Base-by-base conservation (phyloP, 257 asterid genomes). In the Cinchona pubescens region DNA sequence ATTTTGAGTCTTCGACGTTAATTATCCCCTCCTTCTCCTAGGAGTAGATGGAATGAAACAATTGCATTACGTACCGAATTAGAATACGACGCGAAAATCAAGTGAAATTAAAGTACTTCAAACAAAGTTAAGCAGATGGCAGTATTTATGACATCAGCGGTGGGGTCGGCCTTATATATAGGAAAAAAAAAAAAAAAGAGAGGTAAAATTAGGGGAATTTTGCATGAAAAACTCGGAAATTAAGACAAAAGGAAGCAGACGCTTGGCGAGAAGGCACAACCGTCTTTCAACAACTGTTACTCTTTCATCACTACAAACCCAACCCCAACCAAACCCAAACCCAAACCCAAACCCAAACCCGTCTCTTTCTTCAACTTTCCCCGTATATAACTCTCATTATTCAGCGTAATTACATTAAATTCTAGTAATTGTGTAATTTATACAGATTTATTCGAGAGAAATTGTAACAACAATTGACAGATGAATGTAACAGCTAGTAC, bases 261-360 rank as follows among this genome's bases (percentile, higher is more conserved):
- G 98, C 93, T 83, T 92, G 97, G 89, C 96, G 71, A 75, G 29
- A 81, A n/a, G 82, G 70, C 58, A 81, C 90, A 82, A 90, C 88
- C 93, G 82, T 60, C 78, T 83, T 86, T 81, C 85, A 70, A 83
- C 90, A 81, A 82, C 82, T 80, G 81, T 68, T 59, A 3, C 58
- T 68, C 76, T 53, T 72, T 3, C 37, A 18, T 67, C 67, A 51
- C 19, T 37, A 64, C 25, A 23, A 25, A n/a, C 34, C 37, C n/a
- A n/a, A n/a, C n/a, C n/a, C n/a, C n/a, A n/a, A n/a, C n/a, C n/a
- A n/a, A n/a, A n/a, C n/a, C 48, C 69, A 30, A 42, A 35, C 16
- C 15, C 62, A 1, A 25, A 43, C 29, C 32, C 70, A 2, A 4
- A 5, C 16, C 19, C 2, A 21, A 29, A 42, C 61, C 18, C 70